These are phyloP conservation scores for Achaetomiella virescens DNA, from an alignment of 495 filamentous ascomycete species.

Conservation along the genomic window DNA sequence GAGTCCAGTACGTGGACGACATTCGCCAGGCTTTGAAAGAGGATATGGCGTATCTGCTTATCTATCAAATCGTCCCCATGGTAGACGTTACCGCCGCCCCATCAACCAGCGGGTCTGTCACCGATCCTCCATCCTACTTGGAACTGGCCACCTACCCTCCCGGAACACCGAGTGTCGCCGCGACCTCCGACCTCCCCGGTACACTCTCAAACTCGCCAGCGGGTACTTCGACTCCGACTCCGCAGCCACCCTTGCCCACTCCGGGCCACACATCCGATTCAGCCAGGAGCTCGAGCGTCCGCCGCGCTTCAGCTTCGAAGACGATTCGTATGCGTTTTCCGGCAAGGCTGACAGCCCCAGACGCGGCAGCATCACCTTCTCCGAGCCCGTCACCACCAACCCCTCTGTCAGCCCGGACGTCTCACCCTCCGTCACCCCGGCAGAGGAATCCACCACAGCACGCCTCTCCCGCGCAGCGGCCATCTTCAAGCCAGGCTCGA, in stretches of 20 bases:
- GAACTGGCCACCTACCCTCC: conserved; percentile 29
- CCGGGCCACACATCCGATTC: conserved; percentile 34
- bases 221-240: conserved; percentile 41
- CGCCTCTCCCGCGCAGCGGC: conserved; percentile 56
- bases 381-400: conserved; percentile 36
- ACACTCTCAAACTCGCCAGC: conserved; percentile 32
- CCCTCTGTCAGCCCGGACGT: conserved; percentile 32
- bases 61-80: conserved; percentile 90
- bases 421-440: conserved; percentile 37
- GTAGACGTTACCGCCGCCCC: conserved; percentile 56
- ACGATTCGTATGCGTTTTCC: conserved; percentile 28
- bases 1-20: conserved; percentile 71
- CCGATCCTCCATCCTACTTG: conserved; percentile 51
- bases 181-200: conserved; percentile 3
- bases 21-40: conserved; percentile 62
- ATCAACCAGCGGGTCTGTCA: conserved; percentile 46
- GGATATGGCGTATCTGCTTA: conserved; percentile 91
- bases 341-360: conserved; percentile 33
- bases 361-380: conserved; percentile 43
- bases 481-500: conserved; percentile 44
- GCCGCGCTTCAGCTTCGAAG: conserved; percentile 30
- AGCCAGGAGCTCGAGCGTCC: conserved; percentile 35
- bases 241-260: conserved; percentile 18
- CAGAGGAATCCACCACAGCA: conserved; percentile 46
- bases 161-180: conserved; percentile 16